A percentile compares a stretch with the other conserved stretches of the same genome.
Evolutionary conservation across 805 yeast species (phyloP).

Genomic region (Kodamaea restingae): DNA sequence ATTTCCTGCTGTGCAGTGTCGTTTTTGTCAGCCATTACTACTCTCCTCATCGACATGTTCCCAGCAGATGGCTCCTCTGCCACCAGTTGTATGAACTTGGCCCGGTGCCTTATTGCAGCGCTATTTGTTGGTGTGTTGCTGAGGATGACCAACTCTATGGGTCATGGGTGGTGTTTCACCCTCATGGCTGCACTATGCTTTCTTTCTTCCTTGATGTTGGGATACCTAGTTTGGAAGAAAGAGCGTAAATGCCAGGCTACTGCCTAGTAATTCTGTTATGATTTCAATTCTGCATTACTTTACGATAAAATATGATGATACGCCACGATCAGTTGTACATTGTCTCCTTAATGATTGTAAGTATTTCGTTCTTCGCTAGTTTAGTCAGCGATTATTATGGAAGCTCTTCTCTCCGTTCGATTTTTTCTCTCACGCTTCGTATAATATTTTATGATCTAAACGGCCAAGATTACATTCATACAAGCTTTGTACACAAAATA

Average conservation of each 20-base stretch:
- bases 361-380: too few species aligned
- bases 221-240: slow-evolving; percentile 9
- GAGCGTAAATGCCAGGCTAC: neutral
- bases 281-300: neutral
- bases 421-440: too few species aligned
- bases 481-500: slow-evolving; percentile 7
- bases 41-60: slow-evolving; percentile 70
- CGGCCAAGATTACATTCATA: neutral
- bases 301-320: neutral
- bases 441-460: too few species aligned
- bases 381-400: too few species aligned
- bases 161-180: slow-evolving; percentile 74
- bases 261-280: neutral
- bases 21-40: slow-evolving; percentile 54
- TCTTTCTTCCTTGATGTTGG: slow-evolving; percentile 7
- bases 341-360: too few species aligned
- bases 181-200: slow-evolving; percentile 54
- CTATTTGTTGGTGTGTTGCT: slow-evolving; percentile 63
- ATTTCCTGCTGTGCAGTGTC: slow-evolving; percentile 58
- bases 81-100: slow-evolving; percentile 65
- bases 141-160: slow-evolving; percentile 54
- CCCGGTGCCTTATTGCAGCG: slow-evolving; percentile 72
- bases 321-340: too few species aligned
- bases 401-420: too few species aligned
- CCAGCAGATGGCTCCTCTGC: slow-evolving; percentile 72